Conservation (phyloP, 2,329 filamentous ascomycete species). For the Verticillium nubilum region DNA sequence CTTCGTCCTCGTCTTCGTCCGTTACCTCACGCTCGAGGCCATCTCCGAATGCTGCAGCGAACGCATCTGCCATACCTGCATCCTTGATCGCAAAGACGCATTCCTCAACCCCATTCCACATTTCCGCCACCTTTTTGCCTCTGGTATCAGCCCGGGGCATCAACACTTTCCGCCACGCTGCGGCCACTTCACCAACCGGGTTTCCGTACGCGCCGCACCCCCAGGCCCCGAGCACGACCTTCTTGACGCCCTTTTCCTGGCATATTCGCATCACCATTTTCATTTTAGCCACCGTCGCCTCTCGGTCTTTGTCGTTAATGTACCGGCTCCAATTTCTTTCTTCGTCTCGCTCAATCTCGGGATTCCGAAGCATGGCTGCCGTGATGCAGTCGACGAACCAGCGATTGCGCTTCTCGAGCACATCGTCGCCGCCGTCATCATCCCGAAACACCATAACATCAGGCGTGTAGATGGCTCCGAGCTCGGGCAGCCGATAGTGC, state of each 20-base stretch:
- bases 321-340: constrained; percentile 27
- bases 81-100: constrained; percentile 56
- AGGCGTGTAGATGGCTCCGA: constrained; percentile 49
- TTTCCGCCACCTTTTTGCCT: constrained; percentile 14
- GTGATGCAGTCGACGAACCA: constrained; percentile 55
- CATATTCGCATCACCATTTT: constrained; percentile 49
- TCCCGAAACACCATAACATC: constrained; percentile 55
- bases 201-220: constrained; percentile 61
- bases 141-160: constrained; percentile 11
- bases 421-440: constrained; percentile 25
- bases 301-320: constrained; percentile 41
- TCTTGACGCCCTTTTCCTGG: constrained; percentile 35
- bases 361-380: constrained; percentile 53
- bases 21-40: constrained; percentile 23
- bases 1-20: constrained; percentile 8
- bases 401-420: constrained; percentile 38
- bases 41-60: constrained; percentile 41
- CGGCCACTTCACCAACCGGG: constrained; percentile 52
- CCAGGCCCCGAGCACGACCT: constrained; percentile 57
- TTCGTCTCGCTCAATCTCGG: constrained; percentile 39
- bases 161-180: constrained; percentile 38
- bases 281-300: constrained; percentile 50
- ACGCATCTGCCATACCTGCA: constrained; percentile 42
- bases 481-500: constrained; percentile 55
- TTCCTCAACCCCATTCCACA: constrained; percentile 41